These are phyloP conservation scores for Fusarium robinianum DNA, from an alignment of 2,329 filamentous ascomycete species.

Conservation along the genomic window DNA sequence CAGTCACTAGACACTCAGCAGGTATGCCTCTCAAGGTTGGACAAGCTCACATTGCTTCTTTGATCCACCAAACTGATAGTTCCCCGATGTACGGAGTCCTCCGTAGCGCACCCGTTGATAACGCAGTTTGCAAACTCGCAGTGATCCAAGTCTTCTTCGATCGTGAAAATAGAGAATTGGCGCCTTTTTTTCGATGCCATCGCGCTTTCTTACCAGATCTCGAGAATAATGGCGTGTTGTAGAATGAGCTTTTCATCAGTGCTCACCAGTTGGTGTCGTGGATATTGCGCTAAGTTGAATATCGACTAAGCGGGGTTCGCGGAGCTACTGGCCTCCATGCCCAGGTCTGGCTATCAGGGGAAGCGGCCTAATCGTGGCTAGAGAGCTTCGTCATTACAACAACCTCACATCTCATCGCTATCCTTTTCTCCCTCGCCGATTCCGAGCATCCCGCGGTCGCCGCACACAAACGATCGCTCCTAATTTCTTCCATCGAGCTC, in stretches of 20 bases:
- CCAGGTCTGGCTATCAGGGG: constrained; percentile 30
- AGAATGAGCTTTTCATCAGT: constrained; percentile 5
- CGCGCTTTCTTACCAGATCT: background rate
- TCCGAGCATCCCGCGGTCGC: constrained; percentile 16
- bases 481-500: background rate
- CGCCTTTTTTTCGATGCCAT: too few relatives aligned
- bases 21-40: too few relatives aligned
- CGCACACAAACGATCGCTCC: constrained; percentile 22
- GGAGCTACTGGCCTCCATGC: constrained; percentile 12
- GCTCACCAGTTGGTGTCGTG: constrained; percentile 5
- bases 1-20: too few relatives aligned
- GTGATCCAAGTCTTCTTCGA: too few relatives aligned
- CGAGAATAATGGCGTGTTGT: background rate
- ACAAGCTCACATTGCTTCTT: too few relatives aligned
- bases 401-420: constrained; percentile 17
- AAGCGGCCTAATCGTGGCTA: constrained; percentile 36
- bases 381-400: constrained; percentile 40
- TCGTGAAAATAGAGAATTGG: too few relatives aligned
- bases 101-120: too few relatives aligned
- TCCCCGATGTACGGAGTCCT: too few relatives aligned
- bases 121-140: too few relatives aligned
- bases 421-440: constrained; percentile 18
- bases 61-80: too few relatives aligned
- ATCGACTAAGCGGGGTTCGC: constrained; percentile 34
- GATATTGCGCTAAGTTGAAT: constrained; percentile 35